Evolutionary conservation across 2,329 filamentous ascomycete species (phyloP), one percentile per base, ranked within the genome.

Genomic region (Bipolaris oryzae): DNA sequence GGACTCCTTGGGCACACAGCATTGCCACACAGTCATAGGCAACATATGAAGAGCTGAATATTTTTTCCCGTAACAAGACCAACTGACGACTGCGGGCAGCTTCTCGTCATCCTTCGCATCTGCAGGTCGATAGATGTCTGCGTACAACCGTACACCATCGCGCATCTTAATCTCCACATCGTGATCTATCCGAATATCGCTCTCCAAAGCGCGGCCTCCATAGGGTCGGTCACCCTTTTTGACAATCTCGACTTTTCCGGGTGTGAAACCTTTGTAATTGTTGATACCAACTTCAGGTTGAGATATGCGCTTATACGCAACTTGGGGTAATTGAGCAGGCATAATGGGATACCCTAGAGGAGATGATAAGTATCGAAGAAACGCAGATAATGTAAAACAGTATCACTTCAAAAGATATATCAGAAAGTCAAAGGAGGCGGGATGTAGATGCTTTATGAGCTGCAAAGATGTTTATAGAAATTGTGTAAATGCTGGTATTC

Each of bases 51-150:
- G 60, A 3, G 74, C 74, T 15, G 70, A 75, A 55, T 76, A 79
- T 54, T 78, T 67, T 60, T 82, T 82, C 18, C 80, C 80, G 55
- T 78, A 82, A 13, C 74, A 76, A 6, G 73, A 76, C 78, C 78
- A 82, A 46, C 71, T 72, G 1, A 83, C 60, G 21, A 82, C 66
- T 1, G 78, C 80, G 1, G 81, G 80, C 0, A 81, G 63, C 41
- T 77, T 47, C n/a, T 65, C 65, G n/a, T 59, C 53, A 11, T 67
- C 65, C n/a, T 61, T 52, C 5, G 42, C 50, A 25, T 68, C 64
- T 1, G 76, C 67, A 0, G 79, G 79, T 5, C 80, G 72, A 59
- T 80, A 82, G 33, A 82, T 72, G 46, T 82, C 80, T 7, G 71
- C 71, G 58, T 80, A 81, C 0, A 82, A 68, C 0, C 67, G 67